Percentiles rank a stretch among this genome's conserved stretches.
phyloP scores from a whole-genome alignment of 768 basidiomycete genomes.

The Tubosaeta sp. region DNA sequence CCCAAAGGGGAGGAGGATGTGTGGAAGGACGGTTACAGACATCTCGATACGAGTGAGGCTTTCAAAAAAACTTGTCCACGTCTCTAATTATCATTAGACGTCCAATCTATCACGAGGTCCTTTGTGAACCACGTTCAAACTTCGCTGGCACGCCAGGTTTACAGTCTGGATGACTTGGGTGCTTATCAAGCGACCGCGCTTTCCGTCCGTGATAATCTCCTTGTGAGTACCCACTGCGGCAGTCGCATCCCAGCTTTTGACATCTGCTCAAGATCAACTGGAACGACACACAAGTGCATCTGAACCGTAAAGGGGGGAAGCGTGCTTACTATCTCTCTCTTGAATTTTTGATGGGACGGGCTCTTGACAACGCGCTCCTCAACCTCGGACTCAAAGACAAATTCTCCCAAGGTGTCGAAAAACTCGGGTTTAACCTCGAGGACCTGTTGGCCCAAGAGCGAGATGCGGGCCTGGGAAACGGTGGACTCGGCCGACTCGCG shows the following conservation, averaged over 20 bases:
- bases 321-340: slow-evolving; percentile 94
- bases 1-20: slow-evolving; percentile 72
- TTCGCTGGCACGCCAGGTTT: slow-evolving; percentile 84
- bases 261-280: slow-evolving; percentile 59
- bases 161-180: slow-evolving; percentile 81
- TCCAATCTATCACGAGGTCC: slow-evolving; percentile 61
- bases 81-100: slow-evolving; percentile 39
- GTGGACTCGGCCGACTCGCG: slow-evolving; percentile 91
- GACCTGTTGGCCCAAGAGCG: slow-evolving; percentile 86
- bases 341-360: slow-evolving; percentile 86
- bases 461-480: slow-evolving; percentile 93
- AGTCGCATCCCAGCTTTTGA: not conserved
- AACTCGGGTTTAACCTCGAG: slow-evolving; percentile 88
- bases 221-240: slow-evolving; percentile 43
- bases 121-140: slow-evolving; percentile 85
- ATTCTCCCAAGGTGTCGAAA: slow-evolving; percentile 60
- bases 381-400: slow-evolving; percentile 82
- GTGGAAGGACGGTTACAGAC: slow-evolving; percentile 64
- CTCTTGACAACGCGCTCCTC: slow-evolving; percentile 76
- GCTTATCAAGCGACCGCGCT: slow-evolving; percentile 92
- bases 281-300: slow-evolving; percentile 76
- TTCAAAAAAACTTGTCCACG: not conserved
- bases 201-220: slow-evolving; percentile 81
- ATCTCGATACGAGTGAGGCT: slow-evolving; percentile 49
- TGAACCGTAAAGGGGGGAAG: slow-evolving; percentile 81